Evolutionary conservation across 306 rosid species (phyloP), one percentile per base, ranked within the genome.

Genomic region (Echinosophora koreensis): DNA sequence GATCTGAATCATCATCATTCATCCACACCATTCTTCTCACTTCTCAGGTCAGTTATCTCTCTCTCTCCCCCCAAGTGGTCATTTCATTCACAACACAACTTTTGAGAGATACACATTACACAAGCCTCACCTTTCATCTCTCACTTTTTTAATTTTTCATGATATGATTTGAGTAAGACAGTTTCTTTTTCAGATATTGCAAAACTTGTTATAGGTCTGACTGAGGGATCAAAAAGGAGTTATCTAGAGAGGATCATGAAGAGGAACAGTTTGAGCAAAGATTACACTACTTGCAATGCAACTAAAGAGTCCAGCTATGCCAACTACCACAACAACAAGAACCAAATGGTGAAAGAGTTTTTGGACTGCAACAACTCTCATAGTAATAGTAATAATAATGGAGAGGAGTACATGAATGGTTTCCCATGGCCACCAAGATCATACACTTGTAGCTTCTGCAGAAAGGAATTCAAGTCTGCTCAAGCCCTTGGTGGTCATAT

Each of bases 401-500:
- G 84, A 5, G 86, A 78, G 15, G 82, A 86, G 15, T 82, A 73
- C 73, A 81, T 88, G 57, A 84, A 84, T 87, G 98, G 87, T 27
- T 83, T 89, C 61, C 85, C 95, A 22, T 94, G 98, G 98, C 98
- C 98, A 60, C 97, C 97, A 72, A 87, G 93, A 77, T 86, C 90
- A 70, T 94, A 94, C 87, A 71, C 88, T 2, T 94, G 98, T 70
- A 89, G 88, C 81, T 94, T 92, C 81, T 94, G 98, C 85, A 90
- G 83, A 37, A 92, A 91, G 74, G 97, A 94, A 76, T 94, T 94
- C 80, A 90, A 86, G 83, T 94, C 97, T 18, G 98, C 98, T 87
- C 98, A 94, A 77, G 98, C 98, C 22, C 89, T 95, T 52, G 98
- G 98, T 28, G 98, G 97, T 18, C 98, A 91, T 59, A 92, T 95